Conservation (phyloP, 2,329 filamentous ascomycete species). For the Aspergillus oerlinghausenensis region DNA sequence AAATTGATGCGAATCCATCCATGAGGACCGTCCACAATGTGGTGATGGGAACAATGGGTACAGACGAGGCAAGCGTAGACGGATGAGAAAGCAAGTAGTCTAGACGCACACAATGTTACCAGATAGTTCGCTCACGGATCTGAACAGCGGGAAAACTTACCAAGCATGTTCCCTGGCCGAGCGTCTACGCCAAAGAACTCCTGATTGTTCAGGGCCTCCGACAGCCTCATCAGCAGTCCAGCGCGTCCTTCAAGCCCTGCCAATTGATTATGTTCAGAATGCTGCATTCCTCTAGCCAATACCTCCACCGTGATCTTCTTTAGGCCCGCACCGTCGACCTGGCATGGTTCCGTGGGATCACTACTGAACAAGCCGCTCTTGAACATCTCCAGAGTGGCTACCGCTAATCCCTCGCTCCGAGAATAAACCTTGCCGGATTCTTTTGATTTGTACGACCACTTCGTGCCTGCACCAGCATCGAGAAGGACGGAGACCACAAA, state of each 20-base stretch:
- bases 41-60: conserved; percentile 79
- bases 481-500: conserved; percentile 60
- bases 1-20: conserved; percentile 79
- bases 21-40: conserved; percentile 89
- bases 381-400: conserved; percentile 83
- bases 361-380: conserved; percentile 86
- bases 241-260: conserved; percentile 82
- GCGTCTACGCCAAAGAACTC: conserved; percentile 81
- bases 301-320: conserved; percentile 67
- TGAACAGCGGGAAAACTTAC: conserved; percentile 47
- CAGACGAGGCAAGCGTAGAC: conserved; percentile 80
- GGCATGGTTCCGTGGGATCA: conserved; percentile 71
- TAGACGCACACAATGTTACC: conserved; percentile 31
- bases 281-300: conserved; percentile 79
- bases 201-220: conserved; percentile 69
- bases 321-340: conserved; percentile 82
- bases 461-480: conserved; percentile 75
- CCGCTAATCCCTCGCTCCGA: conserved; percentile 82
- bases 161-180: conserved; percentile 89
- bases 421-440: conserved; percentile 79
- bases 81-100: conserved; percentile 92
- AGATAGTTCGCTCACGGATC: neutral
- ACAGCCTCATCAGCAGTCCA: conserved; percentile 70
- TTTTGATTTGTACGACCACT: conserved; percentile 88
- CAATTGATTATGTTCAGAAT: conserved; percentile 72